phyloP scores from a whole-genome alignment of 2,329 filamentous ascomycete genomes.

The Xylariomycetidae sp. region DNA sequence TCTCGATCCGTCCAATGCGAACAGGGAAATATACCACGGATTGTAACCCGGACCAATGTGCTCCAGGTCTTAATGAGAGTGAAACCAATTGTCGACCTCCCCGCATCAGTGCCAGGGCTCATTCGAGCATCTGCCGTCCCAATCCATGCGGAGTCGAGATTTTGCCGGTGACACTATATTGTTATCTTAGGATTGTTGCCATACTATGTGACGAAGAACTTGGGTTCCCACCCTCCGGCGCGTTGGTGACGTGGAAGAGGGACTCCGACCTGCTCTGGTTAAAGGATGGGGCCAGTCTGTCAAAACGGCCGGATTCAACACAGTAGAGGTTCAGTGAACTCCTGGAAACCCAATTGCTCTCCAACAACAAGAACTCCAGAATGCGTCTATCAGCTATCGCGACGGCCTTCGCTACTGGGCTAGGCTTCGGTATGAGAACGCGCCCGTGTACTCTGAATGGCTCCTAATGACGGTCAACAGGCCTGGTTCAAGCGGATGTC shows the following conservation, averaged over 20 bases:
- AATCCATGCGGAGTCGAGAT: constrained; percentile 8
- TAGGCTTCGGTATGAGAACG: constrained; percentile 7
- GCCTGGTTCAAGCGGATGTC: constrained; percentile 9
- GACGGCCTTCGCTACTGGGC: constrained; percentile 7
- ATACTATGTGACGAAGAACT: constrained; percentile 5
- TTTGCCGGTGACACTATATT: constrained; percentile 9
- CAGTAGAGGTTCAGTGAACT: background rate
- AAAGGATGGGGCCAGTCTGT: constrained; percentile 7
- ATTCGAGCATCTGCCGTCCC: constrained; percentile 10
- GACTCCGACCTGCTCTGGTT: background rate
- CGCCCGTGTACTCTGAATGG: background rate
- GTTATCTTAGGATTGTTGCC: constrained; percentile 7
- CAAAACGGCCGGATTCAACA: background rate
- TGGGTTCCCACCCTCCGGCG: constrained; percentile 8
- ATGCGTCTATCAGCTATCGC: constrained; percentile 10
- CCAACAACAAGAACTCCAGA: background rate
- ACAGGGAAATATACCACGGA: no score
- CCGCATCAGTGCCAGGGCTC: background rate
- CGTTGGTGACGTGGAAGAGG: background rate
- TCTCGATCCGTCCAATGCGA: no score
- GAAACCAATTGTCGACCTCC: constrained; percentile 3
- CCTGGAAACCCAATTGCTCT: background rate
- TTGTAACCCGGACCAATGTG: no score
- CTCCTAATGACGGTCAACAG: constrained; percentile 6
- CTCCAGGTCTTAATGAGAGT: constrained; percentile 2